Base-by-base conservation (phyloP, 2,329 filamentous ascomycete species). In the Tothia fuscella region DNA sequence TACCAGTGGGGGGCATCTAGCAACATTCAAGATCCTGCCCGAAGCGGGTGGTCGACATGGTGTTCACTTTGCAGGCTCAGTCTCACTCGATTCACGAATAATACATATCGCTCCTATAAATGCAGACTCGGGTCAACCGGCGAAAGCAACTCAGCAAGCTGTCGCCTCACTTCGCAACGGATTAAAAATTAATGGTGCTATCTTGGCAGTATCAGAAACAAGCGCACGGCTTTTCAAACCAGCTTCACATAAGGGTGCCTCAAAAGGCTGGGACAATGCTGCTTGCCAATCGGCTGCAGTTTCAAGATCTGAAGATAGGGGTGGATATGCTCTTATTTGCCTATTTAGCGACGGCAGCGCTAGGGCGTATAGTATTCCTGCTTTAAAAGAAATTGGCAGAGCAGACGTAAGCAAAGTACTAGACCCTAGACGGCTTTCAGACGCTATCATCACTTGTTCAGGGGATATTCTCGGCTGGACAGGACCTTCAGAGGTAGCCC, bases 191-290 rank as follows among this genome's bases (percentile, higher is more conserved):
- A 78, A 91, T 49, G 91, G 91, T 12, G 78, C 82, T 2, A 63
- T 98, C 9, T 71, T 96, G 34, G 85, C 76, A 44, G 83, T 89
- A 59, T 84, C 80, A 2, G 63, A 67, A 30, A 72, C 72, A 3
- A 85, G 87, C 51, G 80, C 79, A n/a, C 78, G 88, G 43, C 78
- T 98, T 37, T 94, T 95, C 68, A 84, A 80, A 49, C 89, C 91
- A 0, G 79, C 86, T 3, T 76, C 75, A 1, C 71, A 79, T 16
- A 96, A 94, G 62, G 91, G 89, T n/a, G 88, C 89, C 0, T 84
- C 87, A 42, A 94, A 91, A 52, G 78, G 79, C 1, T 96, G 91
- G 62, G 87, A 94, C 52, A 78, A 84, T 50, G 76, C 71, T 45
- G 66, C 93, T 30, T 96, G 89, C 56, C 81, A 93, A 52, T 72